Percentiles rank a stretch among this genome's conserved stretches.
phyloP scores from a whole-genome alignment of 2,329 filamentous ascomycete genomes.

The Juglanconis sp. region DNA sequence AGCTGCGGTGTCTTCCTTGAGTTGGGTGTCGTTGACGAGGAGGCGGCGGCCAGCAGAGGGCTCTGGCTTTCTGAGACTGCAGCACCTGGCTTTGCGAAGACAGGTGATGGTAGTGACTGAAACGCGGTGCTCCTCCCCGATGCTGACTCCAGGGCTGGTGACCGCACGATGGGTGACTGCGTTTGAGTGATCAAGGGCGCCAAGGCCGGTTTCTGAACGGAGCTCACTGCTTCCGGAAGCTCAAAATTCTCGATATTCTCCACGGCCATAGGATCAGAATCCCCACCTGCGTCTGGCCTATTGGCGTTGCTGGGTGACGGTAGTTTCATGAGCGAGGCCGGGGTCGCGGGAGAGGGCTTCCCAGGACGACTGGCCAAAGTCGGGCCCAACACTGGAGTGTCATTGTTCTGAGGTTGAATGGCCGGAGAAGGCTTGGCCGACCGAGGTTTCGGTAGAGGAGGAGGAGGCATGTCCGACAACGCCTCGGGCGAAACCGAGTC shows the following conservation, averaged over 20 bases:
- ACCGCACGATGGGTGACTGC: slow-evolving; percentile 39
- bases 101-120: slow-evolving; percentile 47
- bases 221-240: slow-evolving; percentile 69
- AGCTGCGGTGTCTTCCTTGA: slow-evolving; percentile 53
- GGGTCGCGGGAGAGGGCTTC: slow-evolving; percentile 69
- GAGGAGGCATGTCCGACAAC: slow-evolving; percentile 64
- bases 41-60: slow-evolving; percentile 59
- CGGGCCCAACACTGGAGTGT: slow-evolving; percentile 19
- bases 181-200: slow-evolving; percentile 45
- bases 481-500: slow-evolving; percentile 63
- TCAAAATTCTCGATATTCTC: slow-evolving; percentile 58
- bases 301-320: slow-evolving; percentile 49
- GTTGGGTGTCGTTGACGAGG: slow-evolving; percentile 34
- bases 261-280: slow-evolving; percentile 39
- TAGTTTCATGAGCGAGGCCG: slow-evolving; percentile 82
- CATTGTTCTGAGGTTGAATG: slow-evolving; percentile 52
- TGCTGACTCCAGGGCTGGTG: slow-evolving; percentile 34
- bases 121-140: slow-evolving; percentile 50
- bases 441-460: slow-evolving; percentile 62
- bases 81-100: slow-evolving; percentile 38
- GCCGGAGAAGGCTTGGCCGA: slow-evolving; percentile 67
- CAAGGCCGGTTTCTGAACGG: slow-evolving; percentile 45
- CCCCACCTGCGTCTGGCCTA: slow-evolving; percentile 37
- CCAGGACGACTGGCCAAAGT: slow-evolving; percentile 28
- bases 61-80: slow-evolving; percentile 60